These are phyloP conservation scores for Suzukiozyma palmioleophila DNA, from an alignment of 1,139 yeast species.

Conservation along the genomic window DNA sequence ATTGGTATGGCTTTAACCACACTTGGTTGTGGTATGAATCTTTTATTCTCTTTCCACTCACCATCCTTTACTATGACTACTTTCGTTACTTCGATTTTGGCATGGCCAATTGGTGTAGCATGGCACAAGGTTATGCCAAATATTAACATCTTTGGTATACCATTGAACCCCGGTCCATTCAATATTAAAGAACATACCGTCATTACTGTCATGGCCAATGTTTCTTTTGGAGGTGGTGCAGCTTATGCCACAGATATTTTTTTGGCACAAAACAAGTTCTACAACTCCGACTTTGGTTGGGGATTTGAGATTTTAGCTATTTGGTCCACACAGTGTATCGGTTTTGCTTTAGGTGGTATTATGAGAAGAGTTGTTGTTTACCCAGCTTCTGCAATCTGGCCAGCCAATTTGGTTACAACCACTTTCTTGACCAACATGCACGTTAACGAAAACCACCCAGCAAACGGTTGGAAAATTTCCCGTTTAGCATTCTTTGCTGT, in stretches of 20 bases:
- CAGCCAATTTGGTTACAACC: constrained; percentile 46
- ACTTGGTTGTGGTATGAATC: constrained; percentile 56
- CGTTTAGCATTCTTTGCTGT: constrained; percentile 29
- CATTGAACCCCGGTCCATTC: constrained; percentile 60
- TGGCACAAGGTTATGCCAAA: constrained; percentile 49
- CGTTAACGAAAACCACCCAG: constrained; percentile 54
- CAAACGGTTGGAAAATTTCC: constrained; percentile 38
- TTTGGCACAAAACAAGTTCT: constrained; percentile 50
- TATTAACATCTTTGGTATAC: constrained; percentile 33
- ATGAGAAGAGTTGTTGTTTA: constrained; percentile 53
- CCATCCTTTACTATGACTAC: constrained; percentile 54
- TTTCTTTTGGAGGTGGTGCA: constrained; percentile 52
- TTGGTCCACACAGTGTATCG: constrained; percentile 56
- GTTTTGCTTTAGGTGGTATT: constrained; percentile 63
- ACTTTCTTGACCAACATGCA: constrained; percentile 56
- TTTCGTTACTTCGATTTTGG: constrained; percentile 54
- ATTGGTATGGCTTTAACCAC: constrained; percentile 51
- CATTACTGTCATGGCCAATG: constrained; percentile 51
- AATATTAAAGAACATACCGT: constrained; percentile 63
- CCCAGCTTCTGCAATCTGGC: constrained; percentile 68
- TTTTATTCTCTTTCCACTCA: constrained; percentile 54
- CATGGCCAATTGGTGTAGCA: constrained; percentile 57
- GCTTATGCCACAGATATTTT: constrained; percentile 61
- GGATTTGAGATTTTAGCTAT: constrained; percentile 45
- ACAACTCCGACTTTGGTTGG: constrained; percentile 36